Percentiles rank a stretch among this genome's conserved stretches.
Evolutionary conservation across 1,139 yeast genomes (phyloP).

Genomic region (Ogataea hybrid): DNA sequence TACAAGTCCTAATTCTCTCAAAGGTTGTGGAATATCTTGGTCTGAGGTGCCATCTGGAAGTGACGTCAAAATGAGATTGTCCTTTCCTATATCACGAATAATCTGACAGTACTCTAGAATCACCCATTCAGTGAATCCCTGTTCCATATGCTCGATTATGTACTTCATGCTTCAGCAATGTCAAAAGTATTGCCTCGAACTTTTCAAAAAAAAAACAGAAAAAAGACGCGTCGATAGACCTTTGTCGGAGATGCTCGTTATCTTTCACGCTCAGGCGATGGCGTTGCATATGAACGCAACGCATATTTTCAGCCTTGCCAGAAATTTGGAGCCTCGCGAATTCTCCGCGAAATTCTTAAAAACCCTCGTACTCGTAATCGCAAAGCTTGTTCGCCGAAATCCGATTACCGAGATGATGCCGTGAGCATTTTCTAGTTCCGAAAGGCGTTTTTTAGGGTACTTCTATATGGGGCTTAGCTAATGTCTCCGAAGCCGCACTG

Average conservation of each 20-base stretch:
- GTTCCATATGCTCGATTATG: constrained; percentile 96
- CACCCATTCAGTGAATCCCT: constrained; percentile 96
- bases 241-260: no score
- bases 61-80: constrained; percentile 75
- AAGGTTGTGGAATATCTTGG: constrained; percentile 60
- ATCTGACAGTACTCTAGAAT: constrained; percentile 81
- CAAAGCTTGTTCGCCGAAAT: no score
- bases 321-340: no score
- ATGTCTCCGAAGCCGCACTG: neutral
- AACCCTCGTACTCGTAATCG: no score
- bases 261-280: no score
- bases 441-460: no score
- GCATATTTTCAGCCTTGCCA: no score
- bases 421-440: neutral
- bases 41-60: constrained; percentile 63
- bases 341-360: no score
- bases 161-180: constrained; percentile 57
- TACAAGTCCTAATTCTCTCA: constrained; percentile 64
- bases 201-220: no score
- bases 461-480: no score
- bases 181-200: no score
- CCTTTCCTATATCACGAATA: constrained; percentile 74
- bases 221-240: constrained; percentile 10
- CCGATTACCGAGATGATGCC: neutral
- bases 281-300: no score